Base-by-base conservation (phyloP, 257 asterid genomes). In the Solanum appendiculatum region DNA sequence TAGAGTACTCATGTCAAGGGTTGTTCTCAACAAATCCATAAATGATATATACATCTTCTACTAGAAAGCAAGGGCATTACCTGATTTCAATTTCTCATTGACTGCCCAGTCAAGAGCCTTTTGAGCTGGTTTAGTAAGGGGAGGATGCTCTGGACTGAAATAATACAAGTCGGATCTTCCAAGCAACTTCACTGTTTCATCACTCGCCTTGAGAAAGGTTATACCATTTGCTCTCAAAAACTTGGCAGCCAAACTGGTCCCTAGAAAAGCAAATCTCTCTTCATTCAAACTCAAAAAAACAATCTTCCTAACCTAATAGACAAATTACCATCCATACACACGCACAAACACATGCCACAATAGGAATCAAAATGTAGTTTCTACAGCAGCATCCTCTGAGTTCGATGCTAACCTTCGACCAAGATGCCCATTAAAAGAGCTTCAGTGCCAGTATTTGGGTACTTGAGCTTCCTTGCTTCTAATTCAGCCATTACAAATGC, bases 401-500 rank as follows among this genome's bases (percentile, higher is more conserved):
- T 48, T 73, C 51, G 82, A 60, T n/a, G 78, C 89, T 69, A 77
- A 97, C 99, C 99, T 95, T 97, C 99, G 75, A 97, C 93, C 92
- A 97, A 87, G 89, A 97, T 95, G 86, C 99, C 99, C 98, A 97
- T 93, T 51, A 97, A 94, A 83, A 97, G 89, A 89, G 98, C 91
- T 93, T 95, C 99, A 2, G 99, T 97, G n/a, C 99, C 99, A 33
- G 94, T 95, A 42, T 88, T 94, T 18, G 98, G 94, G 90, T 91
- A 95, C 92, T 92, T 97, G 89, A 97, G 95, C 93, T 94, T 97
- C 87, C 97, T 90, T 9, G 98, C 99, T 92, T 95, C 98, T 92
- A 95, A 89, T 86, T 94, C 98, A 27, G 85, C 99, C 98, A 97
- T 91, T 18, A 92, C 94, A 91, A 93, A 97, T 25, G 98, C 90